Conservation (phyloP, 345 rosid genomes). For the Eucalyptus lansdowneana region DNA sequence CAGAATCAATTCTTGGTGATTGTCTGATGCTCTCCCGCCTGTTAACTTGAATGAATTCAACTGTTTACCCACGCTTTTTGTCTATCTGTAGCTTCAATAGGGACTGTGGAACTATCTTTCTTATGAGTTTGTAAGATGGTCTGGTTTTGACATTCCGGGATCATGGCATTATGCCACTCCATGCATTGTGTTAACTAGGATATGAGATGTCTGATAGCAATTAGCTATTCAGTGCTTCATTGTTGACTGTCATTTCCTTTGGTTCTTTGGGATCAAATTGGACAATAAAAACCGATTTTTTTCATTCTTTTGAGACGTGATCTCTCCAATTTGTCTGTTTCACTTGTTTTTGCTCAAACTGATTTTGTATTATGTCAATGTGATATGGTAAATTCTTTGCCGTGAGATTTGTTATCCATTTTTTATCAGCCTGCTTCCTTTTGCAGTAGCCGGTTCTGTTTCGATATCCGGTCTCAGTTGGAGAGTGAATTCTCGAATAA, state of each 20-base stretch:
- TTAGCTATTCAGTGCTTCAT: not conserved
- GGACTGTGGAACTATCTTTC: not conserved
- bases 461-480: conserved; percentile 49
- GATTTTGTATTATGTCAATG: not conserved
- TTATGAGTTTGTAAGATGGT: not conserved
- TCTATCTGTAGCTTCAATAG: not conserved
- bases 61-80: not conserved
- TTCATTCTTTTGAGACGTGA: not conserved
- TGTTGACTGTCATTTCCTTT: not conserved
- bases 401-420: not conserved
- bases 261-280: not conserved
- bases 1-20: conserved; percentile 79
- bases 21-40: not conserved
- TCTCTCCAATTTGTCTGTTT: not conserved
- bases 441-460: conserved; percentile 78
- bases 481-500: conserved; percentile 75
- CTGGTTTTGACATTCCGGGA: not conserved
- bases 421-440: not conserved
- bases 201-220: not conserved
- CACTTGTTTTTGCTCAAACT: not conserved
- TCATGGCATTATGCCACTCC: not conserved
- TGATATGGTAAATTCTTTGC: not conserved
- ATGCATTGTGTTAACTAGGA: not conserved
- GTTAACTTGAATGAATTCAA: not conserved
- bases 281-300: not conserved